A percentile compares a stretch with the other conserved stretches of the same genome.
These are phyloP conservation scores for Monascus ruber DNA, from an alignment of 2,329 filamentous ascomycete species.

Conservation along the genomic window DNA sequence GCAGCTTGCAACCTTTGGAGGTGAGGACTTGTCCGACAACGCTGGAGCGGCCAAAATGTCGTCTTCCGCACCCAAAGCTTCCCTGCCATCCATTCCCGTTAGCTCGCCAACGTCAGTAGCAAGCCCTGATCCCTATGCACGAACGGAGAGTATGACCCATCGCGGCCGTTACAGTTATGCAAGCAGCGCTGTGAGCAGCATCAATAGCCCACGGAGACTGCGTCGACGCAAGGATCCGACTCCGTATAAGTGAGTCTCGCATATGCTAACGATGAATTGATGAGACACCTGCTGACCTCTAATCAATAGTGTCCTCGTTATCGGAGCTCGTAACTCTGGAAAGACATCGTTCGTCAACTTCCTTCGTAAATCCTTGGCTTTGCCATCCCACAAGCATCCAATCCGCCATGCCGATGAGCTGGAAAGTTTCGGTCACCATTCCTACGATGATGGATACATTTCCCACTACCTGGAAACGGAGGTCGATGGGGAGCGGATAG, in stretches of 20 bases:
- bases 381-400: conserved; percentile 66
- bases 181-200: conserved; percentile 76
- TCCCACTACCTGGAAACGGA: conserved; percentile 90
- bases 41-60: conserved; percentile 45
- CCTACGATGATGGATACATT: conserved; percentile 58
- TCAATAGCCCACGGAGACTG: conserved; percentile 86
- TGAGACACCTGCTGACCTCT: conserved; percentile 1
- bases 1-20: conserved; percentile 47
- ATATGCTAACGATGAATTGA: not conserved
- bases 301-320: conserved; percentile 63
- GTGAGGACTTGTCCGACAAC: conserved; percentile 49
- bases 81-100: conserved; percentile 14
- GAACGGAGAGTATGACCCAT: conserved; percentile 91
- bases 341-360: conserved; percentile 98
- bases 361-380: conserved; percentile 70
- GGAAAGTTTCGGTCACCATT: conserved; percentile 40
- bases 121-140: conserved; percentile 63
- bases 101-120: conserved; percentile 23
- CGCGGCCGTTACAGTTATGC: conserved; percentile 94
- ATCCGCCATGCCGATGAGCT: conserved; percentile 48
- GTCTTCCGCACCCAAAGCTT: conserved; percentile 29
- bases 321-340: conserved; percentile 76
- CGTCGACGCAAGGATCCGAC: conserved; percentile 94
- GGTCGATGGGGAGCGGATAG: conserved; percentile 81
- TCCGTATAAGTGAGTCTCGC: conserved; percentile 80